Evolutionary conservation across 441 rosid species (phyloP), one percentile per base, ranked within the genome.

Genomic region (Adansonia gregorii): DNA sequence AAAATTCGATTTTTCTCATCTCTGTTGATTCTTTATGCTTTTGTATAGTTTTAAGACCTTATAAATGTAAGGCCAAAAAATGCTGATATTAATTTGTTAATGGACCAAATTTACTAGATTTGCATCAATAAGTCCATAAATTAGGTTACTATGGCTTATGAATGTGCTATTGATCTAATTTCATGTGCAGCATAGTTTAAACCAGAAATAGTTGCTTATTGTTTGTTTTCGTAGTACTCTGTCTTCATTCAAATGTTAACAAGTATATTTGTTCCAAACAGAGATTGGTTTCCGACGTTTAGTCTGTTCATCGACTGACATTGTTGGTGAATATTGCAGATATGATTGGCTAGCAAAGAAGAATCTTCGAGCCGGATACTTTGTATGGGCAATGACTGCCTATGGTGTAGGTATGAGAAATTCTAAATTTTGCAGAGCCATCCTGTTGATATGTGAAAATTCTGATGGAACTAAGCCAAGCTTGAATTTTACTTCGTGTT

Each of bases 311-410:
- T 75, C 35, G 59, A 35, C 74, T 19, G 39, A 72, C 48, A 8
- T 2, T 66, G 6, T 31, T 22, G 39, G n/a, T 66, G 17, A 49
- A 52, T 27, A 14, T 65, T 19, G 72, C 80, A 88, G 91, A 85
- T 88, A 85, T 60, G 91, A 86, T 68, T 85, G 89, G 87, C 79
- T 88, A 76, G 75, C 83, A 41, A 83, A 82, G 73, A 88, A 82
- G 83, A 83, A 61, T 60, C 76, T 86, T 66, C 83, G 79, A 65
- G 76, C 82, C 3, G 91, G 91, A 76, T 88, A 88, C 78, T 88
- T 88, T 72, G 64, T 86, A 72, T 86, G 91, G 91, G 86, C 89
- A 64, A 83, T 86, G 91, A 76, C 85, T 72, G 88, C 91, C 35
- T 88, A 88, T 76, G 89, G 91, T 49, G 55, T 82, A 83, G 89